Percentiles rank a stretch among this genome's conserved stretches.
phyloP scores from a whole-genome alignment of 1,284 basidiomycete genomes.

The Gomphus sp. region DNA sequence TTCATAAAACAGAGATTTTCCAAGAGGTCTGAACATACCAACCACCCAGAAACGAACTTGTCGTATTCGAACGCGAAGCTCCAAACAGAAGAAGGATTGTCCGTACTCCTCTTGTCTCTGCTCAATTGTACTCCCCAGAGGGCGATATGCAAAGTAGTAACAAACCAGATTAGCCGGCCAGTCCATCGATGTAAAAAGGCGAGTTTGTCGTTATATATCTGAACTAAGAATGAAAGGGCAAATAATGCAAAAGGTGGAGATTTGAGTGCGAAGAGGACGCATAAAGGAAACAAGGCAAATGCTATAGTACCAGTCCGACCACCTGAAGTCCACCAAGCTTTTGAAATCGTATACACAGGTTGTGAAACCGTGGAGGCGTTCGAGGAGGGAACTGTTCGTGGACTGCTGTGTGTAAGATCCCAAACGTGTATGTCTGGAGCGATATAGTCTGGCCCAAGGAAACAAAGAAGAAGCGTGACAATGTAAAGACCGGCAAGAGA shows the following conservation, averaged over 20 bases:
- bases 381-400: conserved; percentile 17
- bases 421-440: conserved; percentile 43
- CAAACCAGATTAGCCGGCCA: conserved; percentile 66
- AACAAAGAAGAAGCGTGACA: conserved; percentile 35
- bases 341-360: conserved; percentile 55
- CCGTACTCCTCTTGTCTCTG: conserved; percentile 42
- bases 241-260: conserved; percentile 76
- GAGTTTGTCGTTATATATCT: conserved; percentile 73
- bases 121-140: conserved; percentile 72
- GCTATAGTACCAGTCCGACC: conserved; percentile 69
- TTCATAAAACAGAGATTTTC: not conserved
- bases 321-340: conserved; percentile 73
- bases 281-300: conserved; percentile 71
- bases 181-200: conserved; percentile 63
- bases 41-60: conserved; percentile 69
- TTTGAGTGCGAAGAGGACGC: conserved; percentile 73
- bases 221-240: conserved; percentile 58
- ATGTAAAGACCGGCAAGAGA: conserved; percentile 34
- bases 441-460: conserved; percentile 72
- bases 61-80: conserved; percentile 55
- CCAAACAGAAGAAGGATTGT: conserved; percentile 33
- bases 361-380: conserved; percentile 24
- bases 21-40: conserved; percentile 35
- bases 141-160: conserved; percentile 59
- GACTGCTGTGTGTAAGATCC: conserved; percentile 22